Evolutionary conservation across 345 rosid species (phyloP), one percentile per base, ranked within the genome.

Genomic region (Psidium guajava): DNA sequence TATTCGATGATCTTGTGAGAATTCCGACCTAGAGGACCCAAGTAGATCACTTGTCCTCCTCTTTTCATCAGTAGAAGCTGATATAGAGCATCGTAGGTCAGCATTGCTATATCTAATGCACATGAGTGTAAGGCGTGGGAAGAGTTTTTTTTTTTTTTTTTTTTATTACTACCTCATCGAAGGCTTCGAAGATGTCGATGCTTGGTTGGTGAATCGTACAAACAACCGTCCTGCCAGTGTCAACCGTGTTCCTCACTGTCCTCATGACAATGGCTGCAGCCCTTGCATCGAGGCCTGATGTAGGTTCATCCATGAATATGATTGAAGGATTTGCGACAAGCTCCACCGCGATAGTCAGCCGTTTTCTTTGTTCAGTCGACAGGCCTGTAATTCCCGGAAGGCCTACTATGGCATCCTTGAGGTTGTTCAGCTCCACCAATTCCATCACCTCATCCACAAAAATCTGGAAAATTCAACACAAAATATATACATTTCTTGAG

Each of bases 161-260:
- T n/a, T n/a, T 11, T 11, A 42, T 25, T 8, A 53, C 9, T 85
- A 89, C 90, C 88, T 92, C 92, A 28, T 92, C 94, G 40, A 92
- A 92, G 80, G 94, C 94, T 87, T 92, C 94, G 40, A 92, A 92
- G 84, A 92, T 91, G 82, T 91, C 93, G 47, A 92, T 92, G 86
- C 93, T 91, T 56, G 94, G 94, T 87, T 90, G 94, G 81, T 92
- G 94, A 80, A 91, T 92, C 27, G 94, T 92, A 88, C 93, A 92
- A 36, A 92, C 93, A 83, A 92, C 94, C 13, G 94, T 92, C 87
- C 94, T 87, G 16, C 94, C 93, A 1, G 93, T 91, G 69, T 92
- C 92, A 18, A 92, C 93, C 0, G 93, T 92, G 85, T 92, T 90
- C 59, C 94, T 89, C 25, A 92, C 92, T 8, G 94, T 89, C 86